Evolutionary conservation across 805 yeast species (phyloP).

Genomic region (Cyberlindnera meyerae): DNA sequence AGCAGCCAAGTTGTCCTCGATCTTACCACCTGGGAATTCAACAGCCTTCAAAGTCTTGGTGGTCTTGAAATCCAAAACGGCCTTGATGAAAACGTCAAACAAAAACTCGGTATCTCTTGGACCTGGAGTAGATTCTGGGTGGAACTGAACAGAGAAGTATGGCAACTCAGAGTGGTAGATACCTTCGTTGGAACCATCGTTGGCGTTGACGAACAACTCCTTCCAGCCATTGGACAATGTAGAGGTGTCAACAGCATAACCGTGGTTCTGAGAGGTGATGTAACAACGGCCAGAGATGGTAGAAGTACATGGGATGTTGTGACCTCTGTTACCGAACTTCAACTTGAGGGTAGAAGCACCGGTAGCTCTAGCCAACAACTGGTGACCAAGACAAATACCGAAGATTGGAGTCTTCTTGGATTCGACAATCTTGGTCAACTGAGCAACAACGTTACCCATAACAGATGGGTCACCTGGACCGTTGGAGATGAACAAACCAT

Average conservation of each 20-base stretch:
- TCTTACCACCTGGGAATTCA: slow-evolving; percentile 83
- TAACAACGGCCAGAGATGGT: slow-evolving; percentile 91
- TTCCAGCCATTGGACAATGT: slow-evolving; percentile 81
- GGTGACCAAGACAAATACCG: slow-evolving; percentile 99
- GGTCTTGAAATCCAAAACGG: slow-evolving; percentile 61
- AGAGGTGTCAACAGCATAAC: slow-evolving; percentile 87
- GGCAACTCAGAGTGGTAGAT: slow-evolving; percentile 86
- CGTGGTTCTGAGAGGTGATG: slow-evolving; percentile 98
- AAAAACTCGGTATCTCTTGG: slow-evolving; percentile 98
- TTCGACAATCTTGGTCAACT: slow-evolving; percentile 51
- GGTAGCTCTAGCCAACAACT: slow-evolving; percentile 87
- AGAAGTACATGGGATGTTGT: slow-evolving; percentile 93
- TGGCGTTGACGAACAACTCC: slow-evolving; percentile 91
- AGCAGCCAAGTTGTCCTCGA: slow-evolving; percentile 67
- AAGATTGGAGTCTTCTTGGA: slow-evolving; percentile 81
- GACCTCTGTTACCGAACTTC: slow-evolving; percentile 99
- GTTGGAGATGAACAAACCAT: slow-evolving; percentile 92
- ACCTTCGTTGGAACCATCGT: slow-evolving; percentile 98
- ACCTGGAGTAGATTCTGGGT: slow-evolving; percentile 99
- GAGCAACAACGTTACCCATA: slow-evolving; percentile 60
- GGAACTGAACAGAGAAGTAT: slow-evolving; percentile 96
- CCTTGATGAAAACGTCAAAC: slow-evolving; percentile 84
- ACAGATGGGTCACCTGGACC: slow-evolving; percentile 99
- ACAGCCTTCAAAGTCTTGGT: slow-evolving; percentile 62
- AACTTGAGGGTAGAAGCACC: slow-evolving; percentile 91